Conservation (phyloP, 2,329 filamentous ascomycete genomes). For the Ceratocystis cubensis region DNA sequence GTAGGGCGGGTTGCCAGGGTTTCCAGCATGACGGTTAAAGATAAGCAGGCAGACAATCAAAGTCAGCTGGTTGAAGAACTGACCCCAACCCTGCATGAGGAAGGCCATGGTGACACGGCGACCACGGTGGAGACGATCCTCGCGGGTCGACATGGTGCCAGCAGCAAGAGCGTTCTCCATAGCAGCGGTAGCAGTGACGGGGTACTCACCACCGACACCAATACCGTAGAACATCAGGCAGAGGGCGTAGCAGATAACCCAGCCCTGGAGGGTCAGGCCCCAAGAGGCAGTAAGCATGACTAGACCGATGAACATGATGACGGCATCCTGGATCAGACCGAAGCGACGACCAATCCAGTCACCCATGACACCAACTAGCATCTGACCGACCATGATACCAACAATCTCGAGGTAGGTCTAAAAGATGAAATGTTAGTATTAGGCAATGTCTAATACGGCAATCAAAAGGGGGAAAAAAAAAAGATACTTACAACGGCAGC, state of each 20-base stretch:
- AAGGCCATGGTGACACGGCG: slow-evolving; percentile 93
- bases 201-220: slow-evolving; percentile 75
- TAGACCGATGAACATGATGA: slow-evolving; percentile 86
- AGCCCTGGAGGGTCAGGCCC: slow-evolving; percentile 77
- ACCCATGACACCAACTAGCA: slow-evolving; percentile 63
- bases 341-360: slow-evolving; percentile 79
- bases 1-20: slow-evolving; percentile 61
- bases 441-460: not conserved
- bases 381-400: slow-evolving; percentile 90
- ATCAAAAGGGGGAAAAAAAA: not conserved
- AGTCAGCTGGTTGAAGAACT: slow-evolving; percentile 84
- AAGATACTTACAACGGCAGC: slow-evolving; percentile 44
- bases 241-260: slow-evolving; percentile 96
- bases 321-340: slow-evolving; percentile 88
- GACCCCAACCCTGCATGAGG: slow-evolving; percentile 97
- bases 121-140: slow-evolving; percentile 88
- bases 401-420: slow-evolving; percentile 77
- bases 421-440: slow-evolving; percentile 2
- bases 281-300: slow-evolving; percentile 85
- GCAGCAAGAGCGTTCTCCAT: slow-evolving; percentile 85
- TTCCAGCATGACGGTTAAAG: slow-evolving; percentile 48
- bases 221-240: slow-evolving; percentile 68
- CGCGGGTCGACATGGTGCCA: slow-evolving; percentile 76
- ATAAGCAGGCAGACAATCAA: slow-evolving; percentile 77
- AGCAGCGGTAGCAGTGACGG: slow-evolving; percentile 88